Base-by-base conservation (phyloP, 2,329 filamentous ascomycete species). In the Neopestalotiopsis clavispora region DNA sequence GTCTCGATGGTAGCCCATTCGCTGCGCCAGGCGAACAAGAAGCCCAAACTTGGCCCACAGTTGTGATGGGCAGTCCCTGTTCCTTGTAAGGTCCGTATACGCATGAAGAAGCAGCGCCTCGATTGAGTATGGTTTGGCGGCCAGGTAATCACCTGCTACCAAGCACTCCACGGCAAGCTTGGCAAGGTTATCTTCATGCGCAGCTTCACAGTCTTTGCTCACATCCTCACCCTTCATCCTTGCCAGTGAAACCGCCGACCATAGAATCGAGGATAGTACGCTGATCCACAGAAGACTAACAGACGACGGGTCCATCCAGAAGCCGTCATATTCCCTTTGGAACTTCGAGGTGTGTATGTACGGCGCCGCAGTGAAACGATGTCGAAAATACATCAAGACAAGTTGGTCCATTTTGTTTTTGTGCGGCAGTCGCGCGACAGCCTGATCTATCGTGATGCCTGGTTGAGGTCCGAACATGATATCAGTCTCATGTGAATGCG, bases 1-100 rank as follows among this genome's bases (percentile, higher is more conserved):
- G 59, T 87, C 85, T 9, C 85, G 82, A 69, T 87, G 85, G 68
- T 87, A 87, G 14, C 85, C 85, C 75, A 85, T 81, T 6, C 83
- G 80, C 74, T 87, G 85, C 4, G 85, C 85, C 28, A 87, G 79
- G 5, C 85, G 82, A 2, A 82, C 80, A 4, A 82, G 80, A 20
- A 86, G 77, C 56, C 81, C 81, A 70, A 85, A 84, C 28, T 85
- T 78, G 4, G 83, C 80, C 85, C 85, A 87, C 28, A 86, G 75
- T 3, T 80, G 78, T 5, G 83, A 77, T 61, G 85, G 81, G 4
- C 81, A 76, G 65, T 85, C 83, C 34, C 77, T 76, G 20, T 78
- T 79, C 64, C 79, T 80, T 65, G 82, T 75, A 71, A 84, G 77
- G 56, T 84, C 80, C 9, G 80, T 79, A 72, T 82, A 83, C 5